Evolutionary conservation across 768 basidiomycete species (phyloP).

Genomic region (Tremella yokohamensis): DNA sequence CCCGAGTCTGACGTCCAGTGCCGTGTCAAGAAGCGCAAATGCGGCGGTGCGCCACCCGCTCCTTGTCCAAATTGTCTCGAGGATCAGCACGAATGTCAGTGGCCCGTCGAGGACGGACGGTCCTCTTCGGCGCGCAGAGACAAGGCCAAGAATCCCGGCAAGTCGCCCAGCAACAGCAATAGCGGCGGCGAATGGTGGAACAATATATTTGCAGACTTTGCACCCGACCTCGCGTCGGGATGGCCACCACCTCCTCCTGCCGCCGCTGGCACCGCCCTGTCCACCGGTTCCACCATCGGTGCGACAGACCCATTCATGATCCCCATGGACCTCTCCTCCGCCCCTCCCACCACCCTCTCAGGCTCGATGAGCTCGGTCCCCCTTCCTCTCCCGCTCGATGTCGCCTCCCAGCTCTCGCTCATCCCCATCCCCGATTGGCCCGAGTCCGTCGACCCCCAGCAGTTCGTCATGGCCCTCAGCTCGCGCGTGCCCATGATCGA

Average conservation of each 20-base stretch:
- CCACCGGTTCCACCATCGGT: not conserved
- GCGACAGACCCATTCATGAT: not conserved
- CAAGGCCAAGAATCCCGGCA: not conserved
- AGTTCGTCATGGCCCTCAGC: constrained; percentile 4
- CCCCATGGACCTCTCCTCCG: not conserved
- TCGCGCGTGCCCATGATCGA: constrained; percentile 22
- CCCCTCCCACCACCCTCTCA: not conserved
- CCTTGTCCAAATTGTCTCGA: constrained; percentile 4
- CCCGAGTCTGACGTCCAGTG: not conserved
- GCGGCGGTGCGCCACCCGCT: constrained; percentile 1
- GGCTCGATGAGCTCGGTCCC: not conserved
- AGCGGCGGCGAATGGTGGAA: not conserved
- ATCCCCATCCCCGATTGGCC: not conserved
- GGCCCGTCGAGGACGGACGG: constrained; percentile 2
- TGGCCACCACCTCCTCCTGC: not conserved
- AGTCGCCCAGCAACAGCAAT: constrained; percentile 1
- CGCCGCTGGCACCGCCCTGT: not conserved
- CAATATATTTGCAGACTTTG: not conserved
- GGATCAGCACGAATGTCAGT: constrained; percentile 1
- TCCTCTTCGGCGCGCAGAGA: not conserved
- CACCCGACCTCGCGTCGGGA: not conserved
- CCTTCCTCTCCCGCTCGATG: not conserved
- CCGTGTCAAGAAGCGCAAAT: constrained; percentile 1
- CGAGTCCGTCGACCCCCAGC: not conserved
- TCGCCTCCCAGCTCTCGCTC: not conserved